Base-by-base conservation (phyloP, 192 early-diverging fungal species). In the Cetraspora pellucida region DNA sequence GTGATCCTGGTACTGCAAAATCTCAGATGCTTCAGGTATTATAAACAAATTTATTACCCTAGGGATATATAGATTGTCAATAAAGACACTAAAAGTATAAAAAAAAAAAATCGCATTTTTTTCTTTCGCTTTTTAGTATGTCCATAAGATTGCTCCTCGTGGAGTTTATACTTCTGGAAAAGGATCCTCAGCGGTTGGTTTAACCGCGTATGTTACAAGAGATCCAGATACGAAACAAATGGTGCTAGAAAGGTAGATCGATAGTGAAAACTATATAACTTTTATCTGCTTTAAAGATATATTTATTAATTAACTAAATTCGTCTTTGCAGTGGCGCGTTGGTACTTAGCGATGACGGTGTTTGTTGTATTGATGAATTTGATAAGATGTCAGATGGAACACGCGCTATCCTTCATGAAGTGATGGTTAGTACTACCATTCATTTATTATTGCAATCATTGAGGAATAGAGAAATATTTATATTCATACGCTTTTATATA, bases 351-450 rank as follows among this genome's bases (percentile, higher is more conserved):
- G 97, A 99, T 83, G 95, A 95, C 61, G 97, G 97, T 75, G 85
- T 99, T 13, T 99, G 97, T 77, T 96, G 94, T 80, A 99, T 99
- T 79, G 97, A 99, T 83, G 97, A 99, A 84, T 99, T 99, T 88
- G 97, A 98, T 85, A 99, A 98, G 81, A 98, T 98, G 95, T 93
- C 92, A 9, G 97, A 99, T 67, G 81, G 94, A 11, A 96, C 95
- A 10, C 90, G 96, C 11, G 94, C 96, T 3, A 94, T 97, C 8
- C 83, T 99, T 74, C 97, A 99, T 86, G 97, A 99, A 90, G 97
- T 95, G 73, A 99, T 99, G 97, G 89, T 90, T 76, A 66, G 78
- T 52, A 55, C 74, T 57, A 47, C 52, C 30, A 30, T 28, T 31
- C 7, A 21, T 17, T 2, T 10, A 6, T 59, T 45, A 6, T 60